Evolutionary conservation across 371 early-diverging fungal genomes (phyloP), one percentile per base, ranked within the genome.

Genomic region (Coelomomyces lativittatus): DNA sequence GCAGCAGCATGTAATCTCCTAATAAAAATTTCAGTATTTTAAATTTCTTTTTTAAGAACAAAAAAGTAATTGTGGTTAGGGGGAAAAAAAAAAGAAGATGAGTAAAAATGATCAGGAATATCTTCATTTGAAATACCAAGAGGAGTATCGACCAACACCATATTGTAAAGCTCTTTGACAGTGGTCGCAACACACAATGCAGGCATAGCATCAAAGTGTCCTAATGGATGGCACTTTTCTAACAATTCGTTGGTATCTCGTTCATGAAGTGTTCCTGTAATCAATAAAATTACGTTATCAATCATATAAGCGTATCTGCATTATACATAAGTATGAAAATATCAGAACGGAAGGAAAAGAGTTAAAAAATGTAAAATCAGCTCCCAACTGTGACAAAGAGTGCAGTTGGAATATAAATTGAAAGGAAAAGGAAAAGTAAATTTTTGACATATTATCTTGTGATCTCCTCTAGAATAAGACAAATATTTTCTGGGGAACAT

Each of bases 291-390:
- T 43, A 93, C 89, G 62, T 97, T 97, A 65, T 97, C 97, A 52
- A 97, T 97, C 97, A 95, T 95, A 59, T 95, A 97, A 33, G 80
- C 82, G 56, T 92, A 91, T n/a, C 91, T 88, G 54, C 4, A 39
- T n/a, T n/a, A n/a, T 23, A 21, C 12, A 50, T 51, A n/a, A 38
- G 35, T 28, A n/a, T 27, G 43, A 33, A 6, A 53, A 25, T 37
- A 50, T 25, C 34, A 10, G 15, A 40, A 21, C 21, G 12, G 23
- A 28, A 38, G 38, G 17, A 11, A 62, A 26, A 39, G 43, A 12
- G 46, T 40, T 47, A 45, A 11, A 23, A 40, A 30, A n/a, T n/a
- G n/a, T n/a, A n/a, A n/a, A n/a, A n/a, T n/a, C n/a, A n/a, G n/a
- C n/a, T n/a, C n/a, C n/a, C n/a, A n/a, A n/a, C n/a, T n/a, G n/a